These are phyloP conservation scores for Colletotrichum sp. DNA, from an alignment of 2,329 filamentous ascomycete species.

Conservation along the genomic window DNA sequence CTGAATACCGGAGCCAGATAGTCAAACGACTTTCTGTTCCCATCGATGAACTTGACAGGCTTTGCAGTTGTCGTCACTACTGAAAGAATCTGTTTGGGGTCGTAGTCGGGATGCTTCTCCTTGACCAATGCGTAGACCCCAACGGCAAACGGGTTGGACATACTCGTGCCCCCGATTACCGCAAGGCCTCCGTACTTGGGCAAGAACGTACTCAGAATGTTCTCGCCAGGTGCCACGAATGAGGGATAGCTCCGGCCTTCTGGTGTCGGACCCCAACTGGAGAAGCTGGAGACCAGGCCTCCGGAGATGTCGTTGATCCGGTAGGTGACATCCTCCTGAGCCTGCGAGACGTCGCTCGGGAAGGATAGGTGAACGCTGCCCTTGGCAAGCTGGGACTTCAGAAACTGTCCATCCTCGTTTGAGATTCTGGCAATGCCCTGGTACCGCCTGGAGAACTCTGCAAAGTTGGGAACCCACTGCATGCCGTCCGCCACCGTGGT, in stretches of 20 bases:
- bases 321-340: not conserved
- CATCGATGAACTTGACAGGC: not conserved
- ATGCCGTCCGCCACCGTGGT: not conserved
- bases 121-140: constrained; percentile 17
- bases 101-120: not conserved
- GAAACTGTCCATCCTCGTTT: not conserved
- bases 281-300: not conserved
- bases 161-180: constrained; percentile 21
- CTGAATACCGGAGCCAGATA: not conserved
- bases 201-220: constrained; percentile 22
- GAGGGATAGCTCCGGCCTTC: constrained; percentile 22
- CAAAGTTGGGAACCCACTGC: not conserved
- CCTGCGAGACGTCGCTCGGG: not conserved
- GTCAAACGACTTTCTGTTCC: not conserved
- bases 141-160: constrained; percentile 21
- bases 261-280: constrained; percentile 18
- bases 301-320: not conserved
- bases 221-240: constrained; percentile 21
- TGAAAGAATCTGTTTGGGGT: not conserved
- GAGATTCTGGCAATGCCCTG: not conserved
- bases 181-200: constrained; percentile 6
- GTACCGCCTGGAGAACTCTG: not conserved
- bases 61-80: not conserved
- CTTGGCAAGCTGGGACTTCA: not conserved
- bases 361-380: not conserved